Evolutionary conservation across 768 basidiomycete genomes (phyloP).

Genomic region (Mycena vulgaris): DNA sequence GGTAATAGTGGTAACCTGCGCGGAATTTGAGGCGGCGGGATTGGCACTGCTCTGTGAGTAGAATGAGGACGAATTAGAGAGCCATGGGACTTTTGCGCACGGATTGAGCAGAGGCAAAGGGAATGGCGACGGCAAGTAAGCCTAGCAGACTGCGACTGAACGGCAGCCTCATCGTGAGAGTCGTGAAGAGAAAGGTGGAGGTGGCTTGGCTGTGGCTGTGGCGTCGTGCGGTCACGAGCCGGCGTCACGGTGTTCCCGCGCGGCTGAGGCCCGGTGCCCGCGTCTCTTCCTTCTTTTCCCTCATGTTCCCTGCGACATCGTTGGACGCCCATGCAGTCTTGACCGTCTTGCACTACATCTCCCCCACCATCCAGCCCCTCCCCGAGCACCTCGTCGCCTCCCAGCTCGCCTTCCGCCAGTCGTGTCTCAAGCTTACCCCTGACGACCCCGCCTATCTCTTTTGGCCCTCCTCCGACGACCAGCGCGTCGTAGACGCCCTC

Average conservation of each 20-base stretch:
- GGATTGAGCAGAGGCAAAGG: conserved; percentile 30
- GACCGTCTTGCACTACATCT: conserved; percentile 71
- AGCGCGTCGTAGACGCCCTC: conserved; percentile 60
- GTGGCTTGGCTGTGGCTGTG: no score
- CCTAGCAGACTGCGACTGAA: neutral
- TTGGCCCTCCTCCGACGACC: conserved; percentile 68
- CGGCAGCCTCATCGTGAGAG: conserved; percentile 22
- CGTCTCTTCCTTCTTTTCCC: neutral
- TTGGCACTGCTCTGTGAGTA: neutral
- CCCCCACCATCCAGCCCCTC: conserved; percentile 65
- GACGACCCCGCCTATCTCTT: conserved; percentile 72
- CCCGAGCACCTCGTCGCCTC: conserved; percentile 75
- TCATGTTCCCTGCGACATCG: neutral
- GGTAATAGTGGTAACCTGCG: conserved; percentile 53
- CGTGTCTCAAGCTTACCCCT: conserved; percentile 70
- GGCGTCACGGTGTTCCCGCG: no score
- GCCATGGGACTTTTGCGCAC: conserved; percentile 6
- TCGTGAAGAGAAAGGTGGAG: neutral
- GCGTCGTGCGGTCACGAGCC: no score
- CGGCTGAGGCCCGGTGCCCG: no score
- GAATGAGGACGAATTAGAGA: neutral
- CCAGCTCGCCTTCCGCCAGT: conserved; percentile 74
- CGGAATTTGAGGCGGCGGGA: conserved; percentile 5
- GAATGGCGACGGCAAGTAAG: conserved; percentile 23
- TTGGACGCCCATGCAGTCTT: conserved; percentile 58